Evolutionary conservation across 306 rosid genomes (phyloP), one percentile per base, ranked within the genome.

Genomic region (Sechiopsis laciniata): DNA sequence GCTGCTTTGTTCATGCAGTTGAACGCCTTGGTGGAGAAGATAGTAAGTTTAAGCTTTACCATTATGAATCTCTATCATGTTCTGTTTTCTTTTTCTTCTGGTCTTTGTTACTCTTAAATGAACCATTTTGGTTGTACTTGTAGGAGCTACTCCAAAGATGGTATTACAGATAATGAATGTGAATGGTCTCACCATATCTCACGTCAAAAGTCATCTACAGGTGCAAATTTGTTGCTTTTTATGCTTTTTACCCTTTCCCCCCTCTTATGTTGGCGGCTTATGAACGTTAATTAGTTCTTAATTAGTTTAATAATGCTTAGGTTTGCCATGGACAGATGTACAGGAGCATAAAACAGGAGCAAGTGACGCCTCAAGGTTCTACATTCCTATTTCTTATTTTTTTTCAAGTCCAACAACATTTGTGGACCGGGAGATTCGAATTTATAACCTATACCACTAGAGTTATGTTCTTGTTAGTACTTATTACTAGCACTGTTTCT

Each of bases 121-220:
- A 66, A 45, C 5, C 72, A 17, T 19, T 40, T 65, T 45, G 55
- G 55, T 66, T 15, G 32, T 66, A 19, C 53, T 70, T 74, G 14
- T 78, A 93, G 98, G 91, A 84, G 96, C 96, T 26, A 87, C 98
- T 2, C 97, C 98, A 59, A 93, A 90, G 89, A 60, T 83, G 86
- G 77, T 93, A 63, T 61, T 88, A 59, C 87, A 85, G 78, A 81
- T 87, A 26, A 93, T 93, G 98, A 81, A 88, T 81, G 90, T 87
- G 75, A 87, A 73, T 37, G 91, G 88, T 66, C 88, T 93, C 5
- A 88, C 88, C 42, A 80, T 93, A 83, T 80, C 96, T 82, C 98
- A 90, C 82, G 90, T 93, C 20, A 93, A 93, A 81, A 90, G 98
- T 80, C 98, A 93, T 81, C 98, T 93, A 77, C 98, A 93, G 97